Percentiles rank a stretch among this genome's conserved stretches.
phyloP scores from a whole-genome alignment of 306 rosid genomes.

The Prinsepia uniflora region DNA sequence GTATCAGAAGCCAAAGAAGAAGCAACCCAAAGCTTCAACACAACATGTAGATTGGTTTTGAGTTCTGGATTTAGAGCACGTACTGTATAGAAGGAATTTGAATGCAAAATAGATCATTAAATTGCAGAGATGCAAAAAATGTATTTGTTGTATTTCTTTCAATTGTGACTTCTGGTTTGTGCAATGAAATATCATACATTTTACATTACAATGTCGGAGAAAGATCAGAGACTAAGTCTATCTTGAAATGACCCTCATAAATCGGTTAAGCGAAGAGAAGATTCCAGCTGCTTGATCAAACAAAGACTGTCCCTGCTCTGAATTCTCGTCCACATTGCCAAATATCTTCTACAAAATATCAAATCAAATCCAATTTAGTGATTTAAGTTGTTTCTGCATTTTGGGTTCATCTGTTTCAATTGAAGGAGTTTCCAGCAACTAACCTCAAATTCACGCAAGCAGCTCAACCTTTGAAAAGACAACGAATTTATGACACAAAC shows the following conservation, averaged over 20 bases:
- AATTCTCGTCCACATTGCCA: constrained; percentile 48
- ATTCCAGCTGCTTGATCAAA: constrained; percentile 72
- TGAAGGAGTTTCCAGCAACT: constrained; percentile 25
- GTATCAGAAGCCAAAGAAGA: constrained; percentile 70
- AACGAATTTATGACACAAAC: not conserved
- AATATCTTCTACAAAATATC: constrained; percentile 55
- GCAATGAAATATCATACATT: not conserved
- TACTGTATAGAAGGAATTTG: not conserved
- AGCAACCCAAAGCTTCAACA: constrained; percentile 63
- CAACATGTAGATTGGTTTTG: constrained; percentile 78
- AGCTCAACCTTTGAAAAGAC: constrained; percentile 76
- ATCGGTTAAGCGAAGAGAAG: constrained; percentile 71
- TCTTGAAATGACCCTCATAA: constrained; percentile 72
- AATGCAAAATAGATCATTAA: not conserved
- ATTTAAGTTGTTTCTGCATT: not conserved
- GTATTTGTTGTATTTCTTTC: not conserved
- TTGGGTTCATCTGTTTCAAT: not conserved
- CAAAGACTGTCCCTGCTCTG: constrained; percentile 59
- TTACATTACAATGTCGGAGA: constrained; percentile 1
- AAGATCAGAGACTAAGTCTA: constrained; percentile 13
- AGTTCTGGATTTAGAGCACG: constrained; percentile 1
- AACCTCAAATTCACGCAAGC: constrained; percentile 86
- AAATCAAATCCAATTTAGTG: not conserved
- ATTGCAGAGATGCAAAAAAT: not conserved
- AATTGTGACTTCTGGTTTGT: not conserved